These are phyloP conservation scores for Tylopilus sp. DNA, from an alignment of 768 basidiomycete genomes.

Conservation along the genomic window DNA sequence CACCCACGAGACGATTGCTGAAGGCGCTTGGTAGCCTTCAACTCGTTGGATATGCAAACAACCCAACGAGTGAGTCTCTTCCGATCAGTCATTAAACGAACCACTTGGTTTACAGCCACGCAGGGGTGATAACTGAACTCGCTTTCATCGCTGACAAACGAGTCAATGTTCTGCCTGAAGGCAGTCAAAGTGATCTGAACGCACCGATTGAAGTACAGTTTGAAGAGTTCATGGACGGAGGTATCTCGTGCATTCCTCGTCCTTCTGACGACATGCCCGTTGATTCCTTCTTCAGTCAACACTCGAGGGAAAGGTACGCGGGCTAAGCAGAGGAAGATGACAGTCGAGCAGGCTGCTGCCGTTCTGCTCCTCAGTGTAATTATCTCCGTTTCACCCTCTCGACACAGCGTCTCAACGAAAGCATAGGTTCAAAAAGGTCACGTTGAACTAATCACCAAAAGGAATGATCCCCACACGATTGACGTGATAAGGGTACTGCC, in stretches of 20 bases:
- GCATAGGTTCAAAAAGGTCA: slow-evolving; percentile 26
- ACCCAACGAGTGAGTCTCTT: slow-evolving; percentile 22
- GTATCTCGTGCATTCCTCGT: slow-evolving; percentile 5
- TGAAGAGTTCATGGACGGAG: slow-evolving; percentile 27
- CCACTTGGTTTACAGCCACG: too few species aligned
- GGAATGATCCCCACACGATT: slow-evolving; percentile 13
- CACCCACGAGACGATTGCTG: slow-evolving; percentile 18
- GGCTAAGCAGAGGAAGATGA: slow-evolving; percentile 18
- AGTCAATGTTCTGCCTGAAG: not conserved
- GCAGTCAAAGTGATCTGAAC: not conserved
- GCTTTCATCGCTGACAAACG: slow-evolving; percentile 21
- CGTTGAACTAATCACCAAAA: slow-evolving; percentile 18
- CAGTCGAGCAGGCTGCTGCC: slow-evolving; percentile 22
- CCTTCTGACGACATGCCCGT: not conserved
- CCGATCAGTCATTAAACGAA: not conserved
- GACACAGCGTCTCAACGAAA: not conserved
- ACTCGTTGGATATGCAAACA: slow-evolving; percentile 20
- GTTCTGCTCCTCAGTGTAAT: slow-evolving; percentile 23
- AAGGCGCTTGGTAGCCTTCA: slow-evolving; percentile 20
- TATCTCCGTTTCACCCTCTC: not conserved
- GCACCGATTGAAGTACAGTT: slow-evolving; percentile 23
- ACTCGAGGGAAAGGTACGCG: slow-evolving; percentile 21
- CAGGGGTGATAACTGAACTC: slow-evolving; percentile 27
- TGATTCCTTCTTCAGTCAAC: slow-evolving; percentile 15
- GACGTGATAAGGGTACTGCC: slow-evolving; percentile 26